Percentiles rank a stretch among this genome's conserved stretches.
phyloP scores from a whole-genome alignment of 768 basidiomycete genomes.

The Collybiopsis luxurians region DNA sequence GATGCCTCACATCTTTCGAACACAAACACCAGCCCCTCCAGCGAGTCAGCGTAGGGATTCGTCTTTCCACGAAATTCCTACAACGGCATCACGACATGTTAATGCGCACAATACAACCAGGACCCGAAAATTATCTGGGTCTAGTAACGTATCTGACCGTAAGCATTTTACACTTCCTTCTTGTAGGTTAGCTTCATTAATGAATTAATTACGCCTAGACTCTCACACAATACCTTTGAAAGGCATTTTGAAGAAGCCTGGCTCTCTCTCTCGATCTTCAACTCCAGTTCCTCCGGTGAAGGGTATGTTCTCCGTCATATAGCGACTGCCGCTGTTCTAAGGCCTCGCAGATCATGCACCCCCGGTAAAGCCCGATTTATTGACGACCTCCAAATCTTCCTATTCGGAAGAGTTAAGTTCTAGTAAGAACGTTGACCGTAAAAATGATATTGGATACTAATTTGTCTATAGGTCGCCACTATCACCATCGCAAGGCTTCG shows the following conservation, averaged over 20 bases:
- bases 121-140: constrained; percentile 1
- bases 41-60: not conserved
- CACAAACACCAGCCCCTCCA: constrained; percentile 1
- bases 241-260: constrained; percentile 5
- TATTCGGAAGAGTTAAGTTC: not conserved
- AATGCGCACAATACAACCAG: not conserved
- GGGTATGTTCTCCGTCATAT: not conserved
- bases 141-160: constrained; percentile 6
- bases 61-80: not conserved
- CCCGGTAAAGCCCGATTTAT: not conserved
- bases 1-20: not conserved
- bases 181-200: not conserved
- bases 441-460: too few relatives aligned
- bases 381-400: not conserved
- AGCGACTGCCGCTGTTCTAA: not conserved
- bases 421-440: not conserved
- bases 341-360: not conserved
- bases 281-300: not conserved
- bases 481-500: not conserved
- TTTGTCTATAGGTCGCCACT: not conserved
- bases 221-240: constrained; percentile 3
- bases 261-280: not conserved
- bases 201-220: not conserved
- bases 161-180: not conserved
- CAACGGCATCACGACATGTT: not conserved